A percentile compares a stretch with the other conserved stretches of the same genome.
phyloP scores from a whole-genome alignment of 1,139 yeast species.

The Arxiozyma heterogenica region DNA sequence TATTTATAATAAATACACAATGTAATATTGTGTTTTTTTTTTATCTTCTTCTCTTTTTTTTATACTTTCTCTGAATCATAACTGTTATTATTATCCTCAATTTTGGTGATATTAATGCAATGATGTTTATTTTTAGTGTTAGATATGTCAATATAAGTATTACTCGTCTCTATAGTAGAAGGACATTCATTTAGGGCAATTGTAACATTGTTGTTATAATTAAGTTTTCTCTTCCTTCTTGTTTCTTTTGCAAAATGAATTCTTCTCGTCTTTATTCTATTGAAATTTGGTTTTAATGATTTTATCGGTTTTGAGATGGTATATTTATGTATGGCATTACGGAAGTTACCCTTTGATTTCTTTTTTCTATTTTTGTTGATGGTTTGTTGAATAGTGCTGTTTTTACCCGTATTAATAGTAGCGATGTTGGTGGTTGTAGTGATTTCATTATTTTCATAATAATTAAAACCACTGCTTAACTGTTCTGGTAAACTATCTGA shows the following conservation, averaged over 20 bases:
- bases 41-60: neutral
- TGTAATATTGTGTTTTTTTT: too few species aligned
- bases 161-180: neutral
- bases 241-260: neutral
- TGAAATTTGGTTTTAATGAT: constrained; percentile 1
- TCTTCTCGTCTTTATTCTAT: neutral
- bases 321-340: neutral
- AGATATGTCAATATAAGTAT: neutral
- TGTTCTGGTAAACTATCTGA: neutral
- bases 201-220: neutral
- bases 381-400: neutral
- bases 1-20: neutral
- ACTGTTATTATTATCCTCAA: neutral
- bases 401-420: neutral
- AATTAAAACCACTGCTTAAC: neutral
- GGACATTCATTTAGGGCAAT: neutral
- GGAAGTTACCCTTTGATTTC: neutral
- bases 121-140: too few species aligned
- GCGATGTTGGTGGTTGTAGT: neutral
- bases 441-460: neutral
- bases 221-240: neutral
- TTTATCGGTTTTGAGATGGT: neutral
- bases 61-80: neutral
- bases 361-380: neutral
- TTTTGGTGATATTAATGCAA: neutral